phyloP scores from a whole-genome alignment of 176 grass and related monocot genomes.

The Phoenix dactylifera region DNA sequence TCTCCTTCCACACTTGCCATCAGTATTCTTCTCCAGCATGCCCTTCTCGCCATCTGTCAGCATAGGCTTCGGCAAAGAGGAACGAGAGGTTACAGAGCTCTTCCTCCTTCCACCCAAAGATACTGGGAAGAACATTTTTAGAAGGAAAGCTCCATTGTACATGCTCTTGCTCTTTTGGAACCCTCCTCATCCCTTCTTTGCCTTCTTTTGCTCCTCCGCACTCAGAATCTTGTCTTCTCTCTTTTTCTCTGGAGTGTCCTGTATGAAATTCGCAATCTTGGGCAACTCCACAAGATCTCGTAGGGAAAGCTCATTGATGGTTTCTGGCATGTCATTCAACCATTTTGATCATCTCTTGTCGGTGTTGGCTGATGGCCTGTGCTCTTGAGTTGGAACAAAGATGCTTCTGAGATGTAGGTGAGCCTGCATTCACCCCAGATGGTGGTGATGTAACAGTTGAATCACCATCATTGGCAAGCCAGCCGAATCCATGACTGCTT shows the following conservation, averaged over 20 bases:
- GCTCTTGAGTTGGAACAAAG: no score
- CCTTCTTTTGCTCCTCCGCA: background rate
- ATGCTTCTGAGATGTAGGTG: no score
- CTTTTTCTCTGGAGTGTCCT: conserved; percentile 5
- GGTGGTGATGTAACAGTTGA: no score
- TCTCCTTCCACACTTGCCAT: conserved; percentile 1
- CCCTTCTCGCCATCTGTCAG: conserved; percentile 4
- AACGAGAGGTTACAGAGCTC: background rate
- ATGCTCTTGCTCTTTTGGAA: background rate
- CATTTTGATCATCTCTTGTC: background rate
- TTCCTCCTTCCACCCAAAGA: conserved; percentile 10
- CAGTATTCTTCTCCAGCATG: background rate
- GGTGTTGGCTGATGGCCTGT: background rate
- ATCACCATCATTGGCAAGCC: no score
- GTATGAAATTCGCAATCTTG: background rate
- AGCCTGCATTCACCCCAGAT: no score
- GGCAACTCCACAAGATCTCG: conserved; percentile 24
- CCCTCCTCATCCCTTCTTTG: background rate
- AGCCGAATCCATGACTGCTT: no score
- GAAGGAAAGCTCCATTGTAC: conserved; percentile 21
- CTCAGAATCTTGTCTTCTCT: conserved; percentile 6
- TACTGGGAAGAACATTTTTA: conserved; percentile 23
- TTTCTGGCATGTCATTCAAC: conserved; percentile 12
- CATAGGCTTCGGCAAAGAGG: no score
- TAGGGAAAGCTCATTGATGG: conserved; percentile 30